phyloP scores from a whole-genome alignment of 768 basidiomycete species.

The Termitomyces sp. region DNA sequence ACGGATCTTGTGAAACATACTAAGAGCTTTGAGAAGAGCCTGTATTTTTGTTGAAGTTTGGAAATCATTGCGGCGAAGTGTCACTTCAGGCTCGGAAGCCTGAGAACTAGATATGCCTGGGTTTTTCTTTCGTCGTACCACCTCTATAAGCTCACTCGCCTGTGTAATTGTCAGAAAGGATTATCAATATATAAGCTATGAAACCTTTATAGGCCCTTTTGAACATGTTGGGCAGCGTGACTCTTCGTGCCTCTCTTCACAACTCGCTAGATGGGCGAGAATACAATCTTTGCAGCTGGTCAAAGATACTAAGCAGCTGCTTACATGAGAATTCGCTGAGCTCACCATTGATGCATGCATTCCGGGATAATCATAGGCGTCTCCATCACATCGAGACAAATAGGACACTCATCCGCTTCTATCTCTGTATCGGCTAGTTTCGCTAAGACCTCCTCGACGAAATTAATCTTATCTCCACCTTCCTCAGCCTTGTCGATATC shows the following conservation, averaged over 20 bases:
- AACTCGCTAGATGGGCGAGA: constrained; percentile 60
- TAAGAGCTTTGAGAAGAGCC: constrained; percentile 70
- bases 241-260: constrained; percentile 65
- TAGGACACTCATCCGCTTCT: constrained; percentile 62
- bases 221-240: constrained; percentile 79
- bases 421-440: constrained; percentile 52
- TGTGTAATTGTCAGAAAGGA: constrained; percentile 17
- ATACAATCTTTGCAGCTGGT: constrained; percentile 89
- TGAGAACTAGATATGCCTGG: constrained; percentile 25
- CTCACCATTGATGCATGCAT: constrained; percentile 76
- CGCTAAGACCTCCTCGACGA: constrained; percentile 62
- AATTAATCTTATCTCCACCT: constrained; percentile 32
- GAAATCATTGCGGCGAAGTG: constrained; percentile 78
- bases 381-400: constrained; percentile 79
- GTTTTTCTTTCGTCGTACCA: constrained; percentile 37
- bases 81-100: constrained; percentile 37
- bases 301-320: background rate
- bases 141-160: constrained; percentile 61
- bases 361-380: constrained; percentile 61
- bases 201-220: constrained; percentile 59
- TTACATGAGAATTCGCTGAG: background rate
- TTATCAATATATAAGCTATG: background rate
- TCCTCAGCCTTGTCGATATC: constrained; percentile 28
- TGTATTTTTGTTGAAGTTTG: constrained; percentile 88
- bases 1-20: constrained; percentile 30